Conservation (phyloP, 2,329 filamentous ascomycete genomes). For the Ophiostoma populinum region DNA sequence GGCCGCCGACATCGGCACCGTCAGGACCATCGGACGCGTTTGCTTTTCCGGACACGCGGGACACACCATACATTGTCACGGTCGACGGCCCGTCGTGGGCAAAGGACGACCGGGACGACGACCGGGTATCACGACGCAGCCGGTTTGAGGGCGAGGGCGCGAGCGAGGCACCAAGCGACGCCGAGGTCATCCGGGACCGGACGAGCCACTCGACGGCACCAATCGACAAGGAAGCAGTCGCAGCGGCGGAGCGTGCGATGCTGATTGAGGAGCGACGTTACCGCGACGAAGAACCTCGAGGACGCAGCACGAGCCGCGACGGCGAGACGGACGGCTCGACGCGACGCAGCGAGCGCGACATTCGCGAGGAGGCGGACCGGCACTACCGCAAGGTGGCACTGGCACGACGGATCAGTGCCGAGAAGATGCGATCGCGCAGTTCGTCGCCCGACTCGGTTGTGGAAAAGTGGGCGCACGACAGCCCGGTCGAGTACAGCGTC, state of each 20-base stretch:
- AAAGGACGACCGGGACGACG: slow-evolving; percentile 24
- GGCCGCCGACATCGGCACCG: not conserved
- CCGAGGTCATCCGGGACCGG: slow-evolving; percentile 26
- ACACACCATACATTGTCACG: slow-evolving; percentile 17
- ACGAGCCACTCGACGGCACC: slow-evolving; percentile 30
- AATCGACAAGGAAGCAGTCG: slow-evolving; percentile 26
- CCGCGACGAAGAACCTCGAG: slow-evolving; percentile 11
- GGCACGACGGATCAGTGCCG: slow-evolving; percentile 34
- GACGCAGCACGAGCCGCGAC: slow-evolving; percentile 6
- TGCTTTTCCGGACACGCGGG: too few relatives aligned
- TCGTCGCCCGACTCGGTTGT: slow-evolving; percentile 35
- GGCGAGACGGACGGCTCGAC: slow-evolving; percentile 7
- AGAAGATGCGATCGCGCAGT: slow-evolving; percentile 35
- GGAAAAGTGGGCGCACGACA: slow-evolving; percentile 30
- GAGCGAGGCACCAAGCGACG: too few relatives aligned
- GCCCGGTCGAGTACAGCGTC: slow-evolving; percentile 21
- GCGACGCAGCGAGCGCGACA: slow-evolving; percentile 11
- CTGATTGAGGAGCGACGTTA: slow-evolving; percentile 21
- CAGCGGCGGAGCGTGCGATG: slow-evolving; percentile 27
- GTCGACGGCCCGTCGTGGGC: slow-evolving; percentile 12
- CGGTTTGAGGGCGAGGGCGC: slow-evolving; percentile 30
- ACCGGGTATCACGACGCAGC: not conserved
- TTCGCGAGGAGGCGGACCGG: slow-evolving; percentile 37
- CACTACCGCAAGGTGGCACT: slow-evolving; percentile 38
- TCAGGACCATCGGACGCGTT: too few relatives aligned